A percentile compares a stretch with the other conserved stretches of the same genome.
phyloP scores from a whole-genome alignment of 495 filamentous ascomycete genomes.

The Cryomyces minteri region DNA sequence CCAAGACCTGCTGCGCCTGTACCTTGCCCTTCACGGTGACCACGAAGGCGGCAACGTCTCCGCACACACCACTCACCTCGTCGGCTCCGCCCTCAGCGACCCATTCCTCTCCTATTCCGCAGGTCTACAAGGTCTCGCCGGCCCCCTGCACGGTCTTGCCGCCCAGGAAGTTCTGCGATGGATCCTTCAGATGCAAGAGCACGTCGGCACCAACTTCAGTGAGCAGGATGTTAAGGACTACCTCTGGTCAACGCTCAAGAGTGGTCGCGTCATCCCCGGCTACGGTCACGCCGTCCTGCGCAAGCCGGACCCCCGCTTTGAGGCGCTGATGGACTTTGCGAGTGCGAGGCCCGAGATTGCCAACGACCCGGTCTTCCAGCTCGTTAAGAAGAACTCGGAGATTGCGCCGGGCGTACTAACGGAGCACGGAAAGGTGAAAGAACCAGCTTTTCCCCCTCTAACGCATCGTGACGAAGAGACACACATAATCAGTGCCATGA shows the following conservation, averaged over 20 bases:
- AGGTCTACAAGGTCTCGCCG: conserved; percentile 85
- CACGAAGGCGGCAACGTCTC: conserved; percentile 98
- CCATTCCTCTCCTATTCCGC: conserved; percentile 93
- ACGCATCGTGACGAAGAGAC: not conserved
- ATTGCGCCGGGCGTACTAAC: conserved; percentile 72
- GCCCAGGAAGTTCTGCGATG: conserved; percentile 95
- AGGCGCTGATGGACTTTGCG: conserved; percentile 93
- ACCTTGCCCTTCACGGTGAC: conserved; percentile 91
- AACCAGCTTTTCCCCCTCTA: not conserved
- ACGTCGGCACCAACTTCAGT: conserved; percentile 59
- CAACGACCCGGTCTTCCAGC: conserved; percentile 73
- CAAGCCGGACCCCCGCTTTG: conserved; percentile 90
- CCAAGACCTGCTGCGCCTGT: conserved; percentile 83
- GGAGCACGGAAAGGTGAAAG: conserved; percentile 66
- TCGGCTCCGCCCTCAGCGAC: conserved; percentile 88
- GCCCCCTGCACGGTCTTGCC: conserved; percentile 85
- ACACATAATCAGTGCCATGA: not conserved
- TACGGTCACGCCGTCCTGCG: conserved; percentile 97
- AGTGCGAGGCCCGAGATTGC: conserved; percentile 66
- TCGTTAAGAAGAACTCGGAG: conserved; percentile 72
- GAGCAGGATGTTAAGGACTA: conserved; percentile 68
- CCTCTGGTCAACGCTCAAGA: conserved; percentile 84
- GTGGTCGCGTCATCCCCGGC: conserved; percentile 85
- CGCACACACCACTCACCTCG: conserved; percentile 90
- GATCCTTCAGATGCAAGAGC: conserved; percentile 84